Conservation (phyloP, 129 eudicot genomes). For the Flaveria sonorensis region DNA sequence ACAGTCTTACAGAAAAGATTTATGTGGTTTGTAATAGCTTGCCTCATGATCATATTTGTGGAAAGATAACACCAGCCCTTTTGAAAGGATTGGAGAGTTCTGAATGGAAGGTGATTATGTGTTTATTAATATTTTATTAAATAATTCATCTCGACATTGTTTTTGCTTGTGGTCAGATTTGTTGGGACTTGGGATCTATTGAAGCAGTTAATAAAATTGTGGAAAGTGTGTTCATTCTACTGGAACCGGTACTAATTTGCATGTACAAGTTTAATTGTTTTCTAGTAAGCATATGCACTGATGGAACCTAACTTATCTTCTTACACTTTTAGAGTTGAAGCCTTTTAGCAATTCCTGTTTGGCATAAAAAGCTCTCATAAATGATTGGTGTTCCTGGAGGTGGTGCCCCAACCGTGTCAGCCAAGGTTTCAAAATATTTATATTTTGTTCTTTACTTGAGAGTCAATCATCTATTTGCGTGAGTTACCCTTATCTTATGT, state of each 20-base stretch:
- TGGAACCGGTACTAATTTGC: constrained; percentile 71
- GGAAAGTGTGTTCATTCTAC: constrained; percentile 93
- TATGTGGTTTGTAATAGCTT: constrained; percentile 75
- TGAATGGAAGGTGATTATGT: constrained; percentile 88
- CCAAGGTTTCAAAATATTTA: too few species aligned
- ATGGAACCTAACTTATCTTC: background rate
- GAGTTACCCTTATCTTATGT: too few species aligned
- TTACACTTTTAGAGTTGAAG: too few species aligned
- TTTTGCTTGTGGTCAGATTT: constrained; percentile 47
- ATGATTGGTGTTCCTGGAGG: too few species aligned
- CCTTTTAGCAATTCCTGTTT: too few species aligned
- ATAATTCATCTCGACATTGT: constrained; percentile 21
- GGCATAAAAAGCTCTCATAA: too few species aligned
- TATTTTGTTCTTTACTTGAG: too few species aligned
- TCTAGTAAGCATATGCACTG: background rate
- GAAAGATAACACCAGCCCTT: constrained; percentile 78
- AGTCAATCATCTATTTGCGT: too few species aligned
- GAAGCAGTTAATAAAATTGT: constrained; percentile 81
- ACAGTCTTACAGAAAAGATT: too few species aligned
- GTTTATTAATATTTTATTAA: background rate
- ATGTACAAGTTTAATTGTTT: background rate
- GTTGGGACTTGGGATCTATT: constrained; percentile 72
- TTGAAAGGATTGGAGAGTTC: constrained; percentile 91
- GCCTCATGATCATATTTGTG: constrained; percentile 99
- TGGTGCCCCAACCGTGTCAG: too few species aligned